Evolutionary conservation across 805 yeast genomes (phyloP).

Genomic region (Ogataea siamensis): DNA sequence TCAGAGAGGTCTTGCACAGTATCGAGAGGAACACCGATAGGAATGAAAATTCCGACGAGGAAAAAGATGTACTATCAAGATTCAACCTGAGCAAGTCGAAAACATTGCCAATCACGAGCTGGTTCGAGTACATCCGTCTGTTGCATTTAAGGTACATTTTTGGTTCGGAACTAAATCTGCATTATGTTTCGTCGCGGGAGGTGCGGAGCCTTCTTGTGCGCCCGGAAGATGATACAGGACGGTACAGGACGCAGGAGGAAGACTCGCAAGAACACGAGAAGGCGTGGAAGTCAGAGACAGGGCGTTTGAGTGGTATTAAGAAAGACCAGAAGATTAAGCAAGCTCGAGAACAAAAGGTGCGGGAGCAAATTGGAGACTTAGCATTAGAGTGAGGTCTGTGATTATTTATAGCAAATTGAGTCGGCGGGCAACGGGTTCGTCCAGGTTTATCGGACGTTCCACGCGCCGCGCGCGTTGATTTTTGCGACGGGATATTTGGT

Average conservation of each 20-base stretch:
- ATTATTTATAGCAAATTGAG: background rate
- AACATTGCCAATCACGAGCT: slow-evolving; percentile 45
- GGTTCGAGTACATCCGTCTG: slow-evolving; percentile 50
- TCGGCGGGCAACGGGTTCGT: slow-evolving; percentile 3
- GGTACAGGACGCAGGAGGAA: slow-evolving; percentile 14
- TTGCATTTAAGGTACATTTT: slow-evolving; percentile 50
- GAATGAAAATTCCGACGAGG: slow-evolving; percentile 11
- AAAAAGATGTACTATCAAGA: slow-evolving; percentile 25
- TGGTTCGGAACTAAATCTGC: slow-evolving; percentile 50
- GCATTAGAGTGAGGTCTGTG: slow-evolving; percentile 13
- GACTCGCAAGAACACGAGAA: slow-evolving; percentile 12
- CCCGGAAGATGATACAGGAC: slow-evolving; percentile 16
- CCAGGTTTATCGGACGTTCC: slow-evolving; percentile 10
- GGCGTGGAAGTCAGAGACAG: slow-evolving; percentile 20
- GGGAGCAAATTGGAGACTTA: slow-evolving; percentile 24
- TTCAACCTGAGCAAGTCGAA: slow-evolving; percentile 45
- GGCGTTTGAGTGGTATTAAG: slow-evolving; percentile 21
- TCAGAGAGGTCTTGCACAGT: slow-evolving; percentile 55
- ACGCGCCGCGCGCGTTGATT: slow-evolving; percentile 10
- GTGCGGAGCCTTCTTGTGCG: slow-evolving; percentile 23
- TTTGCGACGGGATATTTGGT: background rate
- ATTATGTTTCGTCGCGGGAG: slow-evolving; percentile 36
- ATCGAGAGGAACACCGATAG: slow-evolving; percentile 38
- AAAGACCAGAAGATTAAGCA: slow-evolving; percentile 26
- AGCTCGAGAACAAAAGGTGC: slow-evolving; percentile 27